Base-by-base conservation (phyloP, 169 alveolate species). In the Cryptosporidium sp. region DNA sequence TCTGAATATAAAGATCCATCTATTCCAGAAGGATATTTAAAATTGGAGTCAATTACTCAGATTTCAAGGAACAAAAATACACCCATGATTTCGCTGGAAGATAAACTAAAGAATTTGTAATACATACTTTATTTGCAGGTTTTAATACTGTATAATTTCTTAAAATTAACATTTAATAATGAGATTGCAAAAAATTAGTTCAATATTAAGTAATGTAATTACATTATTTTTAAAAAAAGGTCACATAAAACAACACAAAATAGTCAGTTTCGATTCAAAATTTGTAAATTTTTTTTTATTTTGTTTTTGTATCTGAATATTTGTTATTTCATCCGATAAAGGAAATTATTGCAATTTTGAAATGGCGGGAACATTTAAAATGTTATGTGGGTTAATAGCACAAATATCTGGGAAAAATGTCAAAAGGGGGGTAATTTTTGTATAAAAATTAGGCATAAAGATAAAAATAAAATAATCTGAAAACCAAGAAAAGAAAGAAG, bases 11-110 rank as follows among this genome's bases (percentile, higher is more conserved):
- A 18, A 16, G 29, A 42, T n/a, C 65, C 75, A 9, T 42, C 26
- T 29, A 80, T 73, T 73, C 86, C 86, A n/a, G 23, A 52, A 33
- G 61, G 37, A 2, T 73, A 73, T 44, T 51, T 42, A 26, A 69
- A 44, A 16, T 21, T 80, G 23, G 73, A 60, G 1, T 9, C 48
- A 16, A 80, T 62, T 23, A n/a, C 42, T 60, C 35, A 44, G 9
- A 10, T 80, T 26, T 80, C 89, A 26, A 80, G 89, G 70, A 56
- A 44, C 16, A 44, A 42, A 23, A 12, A 18, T 14, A 9, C 60
- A 12, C 70, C 70, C 3, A 73, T 42, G 71, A 60, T 73, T 10
- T 73, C 51, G 2, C 7, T 67, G 12, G 56, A 33, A 61, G 23
- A 48, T 2, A 48, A 48, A 3, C 3, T 14, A 21, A 14, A 12